phyloP scores from a whole-genome alignment of 306 rosid genomes.

The Prunus davidiana region DNA sequence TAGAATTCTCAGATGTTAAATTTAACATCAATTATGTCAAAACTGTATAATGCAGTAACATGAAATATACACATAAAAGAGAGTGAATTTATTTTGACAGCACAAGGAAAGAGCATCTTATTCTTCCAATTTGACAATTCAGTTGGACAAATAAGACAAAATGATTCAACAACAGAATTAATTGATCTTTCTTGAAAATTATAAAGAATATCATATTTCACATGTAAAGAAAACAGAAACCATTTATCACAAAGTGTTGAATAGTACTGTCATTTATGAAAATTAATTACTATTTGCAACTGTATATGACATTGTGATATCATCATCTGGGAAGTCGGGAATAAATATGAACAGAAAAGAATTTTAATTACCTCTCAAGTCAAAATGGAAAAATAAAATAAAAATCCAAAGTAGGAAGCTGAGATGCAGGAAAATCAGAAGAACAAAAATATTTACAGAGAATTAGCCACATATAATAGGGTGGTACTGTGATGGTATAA shows the following conservation, averaged over 20 bases:
- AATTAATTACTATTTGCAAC: background rate
- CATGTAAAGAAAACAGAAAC: background rate
- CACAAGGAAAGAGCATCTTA: background rate
- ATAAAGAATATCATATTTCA: background rate
- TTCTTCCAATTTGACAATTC: slow-evolving; percentile 6
- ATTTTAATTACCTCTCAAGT: slow-evolving; percentile 9
- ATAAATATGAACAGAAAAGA: slow-evolving; percentile 14
- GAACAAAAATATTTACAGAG: background rate
- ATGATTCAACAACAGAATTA: background rate
- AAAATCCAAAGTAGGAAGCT: background rate
- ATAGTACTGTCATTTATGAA: background rate
- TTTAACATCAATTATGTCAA: background rate
- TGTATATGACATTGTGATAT: background rate
- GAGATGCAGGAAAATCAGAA: slow-evolving; percentile 7
- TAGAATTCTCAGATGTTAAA: background rate
- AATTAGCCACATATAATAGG: slow-evolving; percentile 25
- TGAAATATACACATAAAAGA: background rate
- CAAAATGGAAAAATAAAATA: background rate
- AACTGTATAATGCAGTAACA: background rate
- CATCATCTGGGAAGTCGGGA: slow-evolving; percentile 6
- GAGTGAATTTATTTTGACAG: background rate
- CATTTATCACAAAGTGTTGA: background rate
- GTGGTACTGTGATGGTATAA: slow-evolving; percentile 23
- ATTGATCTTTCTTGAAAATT: background rate
- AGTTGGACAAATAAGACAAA: slow-evolving; percentile 6